Conservation (phyloP, 345 rosid genomes). For the Angophora floribunda region DNA sequence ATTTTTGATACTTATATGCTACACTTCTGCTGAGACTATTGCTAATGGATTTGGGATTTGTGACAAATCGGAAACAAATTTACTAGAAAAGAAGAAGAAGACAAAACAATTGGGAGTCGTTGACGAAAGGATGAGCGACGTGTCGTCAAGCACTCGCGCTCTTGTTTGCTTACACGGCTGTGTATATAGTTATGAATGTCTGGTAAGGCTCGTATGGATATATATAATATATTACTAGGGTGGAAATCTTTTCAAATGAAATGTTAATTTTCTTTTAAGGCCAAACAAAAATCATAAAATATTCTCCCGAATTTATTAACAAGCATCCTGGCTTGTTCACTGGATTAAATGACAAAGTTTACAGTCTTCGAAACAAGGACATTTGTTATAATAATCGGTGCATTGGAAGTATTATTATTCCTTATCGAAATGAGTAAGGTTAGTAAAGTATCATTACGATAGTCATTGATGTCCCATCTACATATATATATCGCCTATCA, state of each 20-base stretch:
- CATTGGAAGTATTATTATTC: neutral
- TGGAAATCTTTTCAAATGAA: neutral
- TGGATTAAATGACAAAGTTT: neutral
- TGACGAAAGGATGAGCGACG: neutral
- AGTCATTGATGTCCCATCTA: neutral
- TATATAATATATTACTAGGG: neutral
- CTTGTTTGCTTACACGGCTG: neutral
- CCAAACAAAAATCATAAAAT: neutral
- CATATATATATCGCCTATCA: neutral
- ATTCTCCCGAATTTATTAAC: neutral
- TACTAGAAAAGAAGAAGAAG: rapidly evolving
- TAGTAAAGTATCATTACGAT: neutral
- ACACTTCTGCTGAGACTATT: too few species aligned
- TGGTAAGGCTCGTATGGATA: neutral
- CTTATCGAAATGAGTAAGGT: neutral
- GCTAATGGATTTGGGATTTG: neutral
- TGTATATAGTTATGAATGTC: neutral
- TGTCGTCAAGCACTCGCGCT: neutral
- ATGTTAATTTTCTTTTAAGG: neutral
- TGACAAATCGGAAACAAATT: neutral
- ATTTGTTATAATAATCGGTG: neutral
- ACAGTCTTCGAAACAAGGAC: neutral
- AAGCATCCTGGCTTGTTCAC: neutral
- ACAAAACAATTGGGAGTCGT: neutral
- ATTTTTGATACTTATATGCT: too few species aligned